Evolutionary conservation across 257 asterid genomes (phyloP).

Genomic region (Linaria vulgaris): DNA sequence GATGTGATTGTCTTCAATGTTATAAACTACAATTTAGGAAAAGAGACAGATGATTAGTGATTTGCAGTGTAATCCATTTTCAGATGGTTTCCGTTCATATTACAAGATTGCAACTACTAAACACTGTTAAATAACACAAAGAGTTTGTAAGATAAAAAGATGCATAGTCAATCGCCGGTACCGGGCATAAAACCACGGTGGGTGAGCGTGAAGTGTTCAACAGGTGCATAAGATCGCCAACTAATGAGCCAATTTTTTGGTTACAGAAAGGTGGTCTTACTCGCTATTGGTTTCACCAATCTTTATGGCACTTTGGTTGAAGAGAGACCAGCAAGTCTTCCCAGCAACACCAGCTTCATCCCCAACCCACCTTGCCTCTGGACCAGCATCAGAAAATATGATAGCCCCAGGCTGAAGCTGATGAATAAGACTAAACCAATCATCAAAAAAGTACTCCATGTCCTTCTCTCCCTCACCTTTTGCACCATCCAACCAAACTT

Average conservation of each 20-base stretch:
- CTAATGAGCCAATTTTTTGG: background rate
- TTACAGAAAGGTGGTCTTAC: constrained; percentile 43
- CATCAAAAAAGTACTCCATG: constrained; percentile 89
- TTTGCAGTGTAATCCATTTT: background rate
- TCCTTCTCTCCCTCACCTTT: constrained; percentile 87
- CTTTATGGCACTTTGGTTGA: constrained; percentile 54
- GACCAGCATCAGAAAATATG: constrained; percentile 91
- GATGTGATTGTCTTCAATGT: too few species aligned
- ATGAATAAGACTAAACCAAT: constrained; percentile 82
- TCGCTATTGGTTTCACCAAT: constrained; percentile 56
- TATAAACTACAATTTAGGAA: too few species aligned
- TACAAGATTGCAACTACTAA: background rate
- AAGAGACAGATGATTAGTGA: background rate
- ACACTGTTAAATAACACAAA: too few species aligned
- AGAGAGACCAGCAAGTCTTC: constrained; percentile 91
- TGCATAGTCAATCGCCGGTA: too few species aligned
- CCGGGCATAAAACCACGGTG: background rate
- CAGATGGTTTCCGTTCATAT: background rate
- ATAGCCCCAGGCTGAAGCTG: constrained; percentile 79
- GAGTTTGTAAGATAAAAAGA: background rate
- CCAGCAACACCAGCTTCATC: constrained; percentile 80
- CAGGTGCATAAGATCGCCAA: background rate
- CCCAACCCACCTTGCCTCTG: constrained; percentile 93
- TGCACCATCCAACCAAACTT: constrained; percentile 86
- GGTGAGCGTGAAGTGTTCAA: background rate